Evolutionary conservation across 352 stramenopile species (phyloP), one percentile per base, ranked within the genome.

Genomic region (Pythium aristosporum): DNA sequence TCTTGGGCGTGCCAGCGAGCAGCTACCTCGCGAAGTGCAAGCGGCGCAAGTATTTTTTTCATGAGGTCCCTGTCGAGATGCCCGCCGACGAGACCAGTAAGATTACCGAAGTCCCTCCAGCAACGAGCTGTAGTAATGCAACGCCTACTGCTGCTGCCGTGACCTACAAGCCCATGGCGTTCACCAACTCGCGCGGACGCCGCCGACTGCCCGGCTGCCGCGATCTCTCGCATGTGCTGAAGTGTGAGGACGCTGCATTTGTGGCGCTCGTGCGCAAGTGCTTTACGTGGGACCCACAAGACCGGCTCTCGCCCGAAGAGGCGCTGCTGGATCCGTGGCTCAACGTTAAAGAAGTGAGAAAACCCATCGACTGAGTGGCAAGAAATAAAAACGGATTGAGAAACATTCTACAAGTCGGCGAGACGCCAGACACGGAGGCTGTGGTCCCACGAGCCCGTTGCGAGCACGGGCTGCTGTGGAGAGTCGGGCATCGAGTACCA

Each of bases 291-390:
- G 79, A 91, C 20, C 82, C 83, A 8, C 67, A 43, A 5, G 57
- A 82, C n/a, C 82, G 85, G 2, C 63, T 89, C 39, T 89, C 75
- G 1, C 82, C 82, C 0, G 72, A 82, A 18, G 64, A 82, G 44
- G 85, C 83, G 10, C 63, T 89, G 37, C 53, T 71, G 12, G 78
- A 92, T 28, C 81, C 82, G 50, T 94, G 84, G 84, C 54, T 94
- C 18, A 36, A 65, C 18, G 39, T 23, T 7, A 54, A 53, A 13
- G 30, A 28, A 25, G 43, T n/a, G 16, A 28, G 13, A 54, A 32
- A 34, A 1, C 15, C 23, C 18, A 34, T 23, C 2, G n/a, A 43
- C n/a, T 37, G 28, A 65, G 42, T 11, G n/a, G 41, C 47, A 25
- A 61, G 44, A 23, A 15, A 39, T 43, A 43, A 6, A 55, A 3